Conservation (phyloP, 2,329 filamentous ascomycete genomes). For the Hirsutella minnesotensis region DNA sequence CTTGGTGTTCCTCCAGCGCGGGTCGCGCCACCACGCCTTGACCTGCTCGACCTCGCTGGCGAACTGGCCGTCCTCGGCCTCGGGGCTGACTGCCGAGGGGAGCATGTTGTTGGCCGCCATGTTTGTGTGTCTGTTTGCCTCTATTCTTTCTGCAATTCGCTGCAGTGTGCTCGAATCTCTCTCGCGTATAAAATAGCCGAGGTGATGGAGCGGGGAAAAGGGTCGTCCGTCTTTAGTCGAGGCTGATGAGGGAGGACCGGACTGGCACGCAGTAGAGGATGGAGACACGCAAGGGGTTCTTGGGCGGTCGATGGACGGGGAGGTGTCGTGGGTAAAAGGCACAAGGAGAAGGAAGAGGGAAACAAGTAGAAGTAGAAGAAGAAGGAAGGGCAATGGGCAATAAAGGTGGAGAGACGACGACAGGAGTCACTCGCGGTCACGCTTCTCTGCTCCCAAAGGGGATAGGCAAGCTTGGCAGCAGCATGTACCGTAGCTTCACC, state of each 20-base stretch:
- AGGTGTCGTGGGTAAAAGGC: background rate
- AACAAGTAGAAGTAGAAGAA: background rate
- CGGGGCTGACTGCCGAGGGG: constrained; percentile 42
- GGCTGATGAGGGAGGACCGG: too few species aligned
- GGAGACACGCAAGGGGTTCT: too few species aligned
- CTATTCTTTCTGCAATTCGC: too few species aligned
- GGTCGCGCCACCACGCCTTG: constrained; percentile 88
- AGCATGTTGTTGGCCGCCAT: constrained; percentile 55
- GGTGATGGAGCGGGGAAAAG: too few species aligned
- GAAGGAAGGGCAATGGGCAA: background rate
- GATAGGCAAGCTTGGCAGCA: too few species aligned
- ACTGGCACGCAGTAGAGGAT: too few species aligned
- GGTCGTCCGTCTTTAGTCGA: too few species aligned
- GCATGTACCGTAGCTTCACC: too few species aligned
- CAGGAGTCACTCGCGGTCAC: background rate
- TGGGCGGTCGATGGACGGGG: too few species aligned
- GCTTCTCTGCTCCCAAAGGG: too few species aligned
- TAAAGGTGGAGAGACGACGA: background rate
- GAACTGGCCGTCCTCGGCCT: constrained; percentile 54
- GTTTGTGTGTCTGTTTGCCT: background rate
- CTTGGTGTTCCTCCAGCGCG: constrained; percentile 87
- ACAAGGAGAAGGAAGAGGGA: background rate
- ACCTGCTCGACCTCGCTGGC: constrained; percentile 75
- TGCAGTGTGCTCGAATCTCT: too few species aligned
- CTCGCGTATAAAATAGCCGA: too few species aligned